Conservation (phyloP, 345 rosid species). For the Excoecaria agallocha region DNA sequence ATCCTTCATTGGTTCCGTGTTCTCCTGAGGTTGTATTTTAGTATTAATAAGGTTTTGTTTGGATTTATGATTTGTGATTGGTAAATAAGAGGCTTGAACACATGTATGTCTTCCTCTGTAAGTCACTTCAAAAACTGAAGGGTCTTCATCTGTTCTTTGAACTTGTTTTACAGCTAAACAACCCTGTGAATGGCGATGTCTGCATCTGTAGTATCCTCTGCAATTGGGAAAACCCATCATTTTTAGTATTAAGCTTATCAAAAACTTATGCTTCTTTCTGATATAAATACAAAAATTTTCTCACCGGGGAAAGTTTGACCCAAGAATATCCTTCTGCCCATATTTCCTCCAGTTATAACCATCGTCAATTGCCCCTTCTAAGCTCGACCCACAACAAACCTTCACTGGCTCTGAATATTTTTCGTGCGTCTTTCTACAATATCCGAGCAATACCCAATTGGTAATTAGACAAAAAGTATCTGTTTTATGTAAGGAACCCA, state of each 20-base stretch:
- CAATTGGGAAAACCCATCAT: neutral
- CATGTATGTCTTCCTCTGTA: conserved; percentile 64
- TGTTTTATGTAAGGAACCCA: neutral
- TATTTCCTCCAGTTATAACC: conserved; percentile 91
- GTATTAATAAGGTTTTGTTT: neutral
- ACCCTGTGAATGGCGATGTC: conserved; percentile 49
- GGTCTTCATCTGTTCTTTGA: conserved; percentile 54
- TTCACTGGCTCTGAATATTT: conserved; percentile 46
- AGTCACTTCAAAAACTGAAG: conserved; percentile 39
- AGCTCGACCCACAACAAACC: conserved; percentile 37
- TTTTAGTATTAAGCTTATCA: no score
- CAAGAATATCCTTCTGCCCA: conserved; percentile 87
- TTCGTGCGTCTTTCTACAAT: conserved; percentile 47
- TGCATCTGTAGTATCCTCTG: conserved; percentile 71
- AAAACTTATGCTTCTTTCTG: no score
- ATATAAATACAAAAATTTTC: neutral
- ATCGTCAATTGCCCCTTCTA: conserved; percentile 57
- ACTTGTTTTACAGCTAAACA: conserved; percentile 68
- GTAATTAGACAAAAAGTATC: conserved; percentile 8
- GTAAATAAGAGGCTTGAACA: conserved; percentile 18
- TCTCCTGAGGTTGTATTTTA: neutral
- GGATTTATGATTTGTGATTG: conserved; percentile 7
- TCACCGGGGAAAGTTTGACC: conserved; percentile 72
- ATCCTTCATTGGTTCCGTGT: no score
- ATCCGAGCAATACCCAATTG: conserved; percentile 1